Evolutionary conservation across 2,329 filamentous ascomycete genomes (phyloP).

Genomic region (Sphaerulina vaccinii): DNA sequence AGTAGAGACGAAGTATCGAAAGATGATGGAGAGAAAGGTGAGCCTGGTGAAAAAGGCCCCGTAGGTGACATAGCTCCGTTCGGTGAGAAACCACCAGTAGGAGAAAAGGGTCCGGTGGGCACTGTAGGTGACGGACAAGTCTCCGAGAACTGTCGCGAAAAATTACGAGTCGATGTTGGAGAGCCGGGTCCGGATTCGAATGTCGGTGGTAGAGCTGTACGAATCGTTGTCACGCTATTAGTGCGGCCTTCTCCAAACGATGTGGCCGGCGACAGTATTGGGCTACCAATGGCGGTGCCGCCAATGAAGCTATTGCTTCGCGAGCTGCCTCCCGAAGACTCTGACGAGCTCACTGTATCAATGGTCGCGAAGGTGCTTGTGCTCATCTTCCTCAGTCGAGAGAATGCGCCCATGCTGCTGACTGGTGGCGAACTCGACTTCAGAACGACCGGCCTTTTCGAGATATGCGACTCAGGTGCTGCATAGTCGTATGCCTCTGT

Average conservation of each 20-base stretch:
- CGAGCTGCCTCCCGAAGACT: slow-evolving; percentile 34
- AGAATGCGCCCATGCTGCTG: slow-evolving; percentile 33
- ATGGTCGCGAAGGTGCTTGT: slow-evolving; percentile 24
- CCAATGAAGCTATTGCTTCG: slow-evolving; percentile 33
- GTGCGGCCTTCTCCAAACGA: slow-evolving; percentile 22
- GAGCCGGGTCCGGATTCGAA: slow-evolving; percentile 20
- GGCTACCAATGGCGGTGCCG: slow-evolving; percentile 22
- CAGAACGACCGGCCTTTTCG: slow-evolving; percentile 43
- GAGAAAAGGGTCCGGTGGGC: slow-evolving; percentile 3
- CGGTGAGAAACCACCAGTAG: no score
- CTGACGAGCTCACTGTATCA: slow-evolving; percentile 31
- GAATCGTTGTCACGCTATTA: slow-evolving; percentile 28
- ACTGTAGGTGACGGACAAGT: slow-evolving; percentile 20
- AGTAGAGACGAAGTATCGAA: slow-evolving; percentile 18
- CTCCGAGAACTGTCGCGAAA: slow-evolving; percentile 25
- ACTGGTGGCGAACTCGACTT: slow-evolving; percentile 31
- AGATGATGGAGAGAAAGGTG: slow-evolving; percentile 16
- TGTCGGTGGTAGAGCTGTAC: slow-evolving; percentile 21
- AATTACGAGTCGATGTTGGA: slow-evolving; percentile 28
- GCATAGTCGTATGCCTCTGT: slow-evolving; percentile 72
- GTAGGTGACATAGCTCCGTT: no score
- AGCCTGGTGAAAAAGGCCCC: not conserved
- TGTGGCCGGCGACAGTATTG: slow-evolving; percentile 26
- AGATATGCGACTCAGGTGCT: slow-evolving; percentile 64
- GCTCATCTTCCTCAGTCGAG: slow-evolving; percentile 35